These are phyloP conservation scores for Vanilla planifolia DNA, from an alignment of 106 monocot species.

Conservation along the genomic window DNA sequence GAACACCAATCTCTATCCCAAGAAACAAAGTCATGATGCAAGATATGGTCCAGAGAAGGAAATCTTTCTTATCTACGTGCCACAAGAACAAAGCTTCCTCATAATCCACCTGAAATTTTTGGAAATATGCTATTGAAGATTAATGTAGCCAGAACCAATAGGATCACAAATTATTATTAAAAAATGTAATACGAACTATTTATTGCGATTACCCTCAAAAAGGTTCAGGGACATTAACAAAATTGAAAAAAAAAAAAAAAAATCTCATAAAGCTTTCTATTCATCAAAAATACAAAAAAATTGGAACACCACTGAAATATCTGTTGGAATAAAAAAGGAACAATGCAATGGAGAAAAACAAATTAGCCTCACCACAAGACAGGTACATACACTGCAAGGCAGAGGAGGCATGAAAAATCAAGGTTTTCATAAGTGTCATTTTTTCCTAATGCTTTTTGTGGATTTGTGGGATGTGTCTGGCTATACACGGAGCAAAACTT, in stretches of 20 bases:
- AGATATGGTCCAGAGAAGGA: constrained; percentile 91
- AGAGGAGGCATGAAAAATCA: too few species aligned
- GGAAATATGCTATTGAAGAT: not conserved
- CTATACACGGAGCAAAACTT: too few species aligned
- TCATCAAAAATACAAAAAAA: not conserved
- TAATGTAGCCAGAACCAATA: too few species aligned
- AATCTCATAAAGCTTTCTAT: too few species aligned
- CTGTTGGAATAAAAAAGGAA: too few species aligned
- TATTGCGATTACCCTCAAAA: not conserved
- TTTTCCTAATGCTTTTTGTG: too few species aligned
- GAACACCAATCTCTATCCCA: constrained; percentile 97
- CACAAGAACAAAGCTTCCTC: constrained; percentile 95
- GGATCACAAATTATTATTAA: not conserved
- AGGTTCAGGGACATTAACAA: too few species aligned
- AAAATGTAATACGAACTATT: not conserved
- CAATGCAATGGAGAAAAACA: too few species aligned
- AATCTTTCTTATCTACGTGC: constrained; percentile 96
- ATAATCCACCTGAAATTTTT: constrained; percentile 72
- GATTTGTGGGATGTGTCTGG: too few species aligned
- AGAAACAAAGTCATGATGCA: constrained; percentile 70
- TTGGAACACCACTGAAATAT: not conserved
- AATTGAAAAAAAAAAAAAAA: not conserved
- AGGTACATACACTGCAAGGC: too few species aligned
- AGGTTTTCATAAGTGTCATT: too few species aligned
- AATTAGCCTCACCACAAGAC: too few species aligned